Percentiles rank a stretch among this genome's conserved stretches.
Conservation (phyloP, 768 basidiomycete species). For the Boletellus ananas region DNA sequence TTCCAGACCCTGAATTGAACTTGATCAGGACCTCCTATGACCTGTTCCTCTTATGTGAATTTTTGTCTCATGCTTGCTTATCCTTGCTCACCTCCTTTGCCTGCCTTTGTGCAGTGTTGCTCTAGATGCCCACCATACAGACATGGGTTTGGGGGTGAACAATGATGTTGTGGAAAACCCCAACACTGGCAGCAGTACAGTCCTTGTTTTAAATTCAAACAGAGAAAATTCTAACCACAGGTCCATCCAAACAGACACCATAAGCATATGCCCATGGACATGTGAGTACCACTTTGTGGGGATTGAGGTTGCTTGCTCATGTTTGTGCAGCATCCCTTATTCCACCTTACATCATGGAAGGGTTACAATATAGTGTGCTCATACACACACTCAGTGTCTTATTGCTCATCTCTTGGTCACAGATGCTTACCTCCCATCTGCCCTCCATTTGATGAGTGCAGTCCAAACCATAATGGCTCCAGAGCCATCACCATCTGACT, state of each 20-base stretch:
- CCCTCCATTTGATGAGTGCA: neutral
- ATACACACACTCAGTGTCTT: too few relatives aligned
- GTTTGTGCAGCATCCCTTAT: neutral
- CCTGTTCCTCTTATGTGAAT: too few relatives aligned
- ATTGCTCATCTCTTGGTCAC: neutral
- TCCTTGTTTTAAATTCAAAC: neutral
- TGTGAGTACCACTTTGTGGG: too few relatives aligned
- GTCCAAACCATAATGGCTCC: neutral
- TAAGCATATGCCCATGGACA: too few relatives aligned
- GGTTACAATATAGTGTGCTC: neutral
- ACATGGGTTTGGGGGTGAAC: too few relatives aligned
- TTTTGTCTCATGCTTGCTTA: neutral
- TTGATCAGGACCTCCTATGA: too few relatives aligned
- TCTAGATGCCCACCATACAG: neutral
- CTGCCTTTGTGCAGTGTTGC: neutral
- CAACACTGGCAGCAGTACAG: neutral
- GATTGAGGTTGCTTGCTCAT: neutral
- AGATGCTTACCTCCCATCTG: constrained; percentile 1
- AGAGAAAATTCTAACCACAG: too few relatives aligned
- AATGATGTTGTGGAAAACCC: neutral
- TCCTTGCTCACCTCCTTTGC: neutral
- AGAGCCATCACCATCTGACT: neutral
- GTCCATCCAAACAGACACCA: too few relatives aligned
- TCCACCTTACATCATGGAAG: neutral
- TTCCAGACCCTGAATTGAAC: too few relatives aligned